Conservation (phyloP, 768 basidiomycete genomes). For the Scleroderma citrinum region DNA sequence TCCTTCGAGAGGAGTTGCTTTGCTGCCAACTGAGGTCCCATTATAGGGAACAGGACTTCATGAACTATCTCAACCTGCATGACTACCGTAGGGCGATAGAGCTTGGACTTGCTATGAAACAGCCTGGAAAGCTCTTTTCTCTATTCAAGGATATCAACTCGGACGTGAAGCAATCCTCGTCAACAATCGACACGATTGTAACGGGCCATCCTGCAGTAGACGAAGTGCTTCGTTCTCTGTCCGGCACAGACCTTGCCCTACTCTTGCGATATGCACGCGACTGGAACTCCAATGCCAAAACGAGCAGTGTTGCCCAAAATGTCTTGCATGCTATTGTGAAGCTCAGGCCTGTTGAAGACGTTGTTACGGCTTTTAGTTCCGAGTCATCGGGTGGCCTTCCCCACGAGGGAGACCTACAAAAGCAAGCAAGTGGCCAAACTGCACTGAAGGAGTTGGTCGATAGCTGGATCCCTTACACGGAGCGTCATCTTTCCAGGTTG, state of each 20-base stretch:
- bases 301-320: conserved; percentile 77
- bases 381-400: conserved; percentile 12
- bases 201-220: conserved; percentile 76
- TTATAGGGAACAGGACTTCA: conserved; percentile 91
- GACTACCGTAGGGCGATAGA: conserved; percentile 91
- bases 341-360: conserved; percentile 65
- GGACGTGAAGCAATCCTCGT: conserved; percentile 14
- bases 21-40: conserved; percentile 6
- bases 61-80: conserved; percentile 80
- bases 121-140: conserved; percentile 79
- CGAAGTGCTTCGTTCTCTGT: conserved; percentile 69
- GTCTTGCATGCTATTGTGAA: conserved; percentile 80
- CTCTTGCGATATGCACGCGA: conserved; percentile 77
- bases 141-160: conserved; percentile 67
- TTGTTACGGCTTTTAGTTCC: conserved; percentile 56
- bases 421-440: conserved; percentile 16
- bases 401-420: conserved; percentile 26
- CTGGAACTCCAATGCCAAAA: conserved; percentile 96
- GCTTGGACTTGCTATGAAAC: conserved; percentile 87
- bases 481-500: conserved; percentile 81
- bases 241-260: conserved; percentile 67
- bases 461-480: conserved; percentile 88
- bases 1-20: neutral
- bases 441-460: conserved; percentile 74
- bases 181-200: conserved; percentile 29